Evolutionary conservation across 768 basidiomycete genomes (phyloP).

Genomic region (Kwoniella shandongensis): DNA sequence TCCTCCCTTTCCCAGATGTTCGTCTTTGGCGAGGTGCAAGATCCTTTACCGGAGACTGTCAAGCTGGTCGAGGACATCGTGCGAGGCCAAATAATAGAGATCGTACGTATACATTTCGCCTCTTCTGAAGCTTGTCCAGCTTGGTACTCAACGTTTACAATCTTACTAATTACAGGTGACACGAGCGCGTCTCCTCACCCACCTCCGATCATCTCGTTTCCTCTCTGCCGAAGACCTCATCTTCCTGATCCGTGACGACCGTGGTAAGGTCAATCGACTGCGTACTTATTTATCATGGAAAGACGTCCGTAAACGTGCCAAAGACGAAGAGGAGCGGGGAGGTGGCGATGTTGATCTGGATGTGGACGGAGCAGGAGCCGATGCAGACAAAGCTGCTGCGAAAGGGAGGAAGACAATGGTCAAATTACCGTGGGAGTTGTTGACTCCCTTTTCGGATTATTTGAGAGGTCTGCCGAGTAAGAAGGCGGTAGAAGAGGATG

Average conservation of each 20-base stretch:
- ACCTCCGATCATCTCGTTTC: conserved; percentile 77
- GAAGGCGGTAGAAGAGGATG: conserved; percentile 65
- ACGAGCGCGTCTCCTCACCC: conserved; percentile 81
- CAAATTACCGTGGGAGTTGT: conserved; percentile 93
- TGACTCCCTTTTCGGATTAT: conserved; percentile 86
- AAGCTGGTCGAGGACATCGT: conserved; percentile 96
- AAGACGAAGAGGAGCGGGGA: conserved; percentile 75
- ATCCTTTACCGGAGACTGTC: conserved; percentile 80
- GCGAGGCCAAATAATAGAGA: conserved; percentile 82
- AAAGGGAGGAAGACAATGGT: conserved; percentile 92
- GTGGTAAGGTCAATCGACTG: conserved; percentile 88
- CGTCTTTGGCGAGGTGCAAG: conserved; percentile 92
- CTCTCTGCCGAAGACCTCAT: conserved; percentile 92
- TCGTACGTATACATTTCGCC: conserved; percentile 59
- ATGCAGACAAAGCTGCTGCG: conserved; percentile 36
- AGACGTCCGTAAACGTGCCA: conserved; percentile 91
- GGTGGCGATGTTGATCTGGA: conserved; percentile 75
- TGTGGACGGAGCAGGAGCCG: conserved; percentile 41
- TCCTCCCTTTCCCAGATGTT: conserved; percentile 68
- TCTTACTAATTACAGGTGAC: conserved; percentile 61
- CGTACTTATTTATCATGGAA: conserved; percentile 95
- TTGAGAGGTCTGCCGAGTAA: conserved; percentile 55
- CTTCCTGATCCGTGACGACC: conserved; percentile 90
- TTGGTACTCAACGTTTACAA: background rate
- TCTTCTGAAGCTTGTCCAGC: background rate